Evolutionary conservation across 352 stramenopile genomes (phyloP).

Genomic region (Peronosclerospora sorghi): DNA sequence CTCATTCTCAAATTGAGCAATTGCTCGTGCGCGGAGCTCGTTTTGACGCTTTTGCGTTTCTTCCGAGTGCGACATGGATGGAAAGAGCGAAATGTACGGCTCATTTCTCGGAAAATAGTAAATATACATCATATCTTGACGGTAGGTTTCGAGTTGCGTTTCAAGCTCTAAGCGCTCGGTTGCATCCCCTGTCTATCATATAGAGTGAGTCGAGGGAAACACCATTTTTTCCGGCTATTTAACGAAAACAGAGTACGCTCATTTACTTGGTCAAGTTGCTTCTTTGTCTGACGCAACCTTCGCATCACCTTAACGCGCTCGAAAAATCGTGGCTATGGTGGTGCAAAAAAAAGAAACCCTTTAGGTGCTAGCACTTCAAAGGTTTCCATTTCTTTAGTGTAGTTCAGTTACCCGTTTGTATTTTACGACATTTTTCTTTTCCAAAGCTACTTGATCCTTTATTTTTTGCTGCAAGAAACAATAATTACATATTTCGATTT

Average conservation of each 20-base stretch:
- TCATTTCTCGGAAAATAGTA: conserved; percentile 72
- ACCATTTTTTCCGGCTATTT: neutral
- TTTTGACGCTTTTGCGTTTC: conserved; percentile 36
- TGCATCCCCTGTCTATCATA: conserved; percentile 25
- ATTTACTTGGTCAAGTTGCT: conserved; percentile 32
- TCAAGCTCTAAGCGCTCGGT: conserved; percentile 26
- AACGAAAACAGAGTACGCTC: neutral
- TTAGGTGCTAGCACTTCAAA: neutral
- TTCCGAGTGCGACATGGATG: conserved; percentile 37
- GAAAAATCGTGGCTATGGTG: conserved; percentile 54
- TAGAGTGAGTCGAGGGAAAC: neutral
- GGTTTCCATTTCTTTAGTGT: neutral
- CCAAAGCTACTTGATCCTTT: conserved; percentile 34
- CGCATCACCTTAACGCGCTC: conserved; percentile 79
- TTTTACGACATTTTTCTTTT: conserved; percentile 71
- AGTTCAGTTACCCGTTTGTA: conserved; percentile 57
- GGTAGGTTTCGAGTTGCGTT: conserved; percentile 34
- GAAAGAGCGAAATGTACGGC: conserved; percentile 63
- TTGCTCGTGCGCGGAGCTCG: conserved; percentile 30
- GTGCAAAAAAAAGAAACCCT: neutral
- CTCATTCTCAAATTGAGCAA: conserved; percentile 44
- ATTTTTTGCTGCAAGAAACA: conserved; percentile 20
- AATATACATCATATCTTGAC: conserved; percentile 70
- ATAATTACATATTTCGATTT: neutral
- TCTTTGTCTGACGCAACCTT: conserved; percentile 55